Evolutionary conservation across 2,329 filamentous ascomycete genomes (phyloP).

Genomic region (Epichloe typhina): DNA sequence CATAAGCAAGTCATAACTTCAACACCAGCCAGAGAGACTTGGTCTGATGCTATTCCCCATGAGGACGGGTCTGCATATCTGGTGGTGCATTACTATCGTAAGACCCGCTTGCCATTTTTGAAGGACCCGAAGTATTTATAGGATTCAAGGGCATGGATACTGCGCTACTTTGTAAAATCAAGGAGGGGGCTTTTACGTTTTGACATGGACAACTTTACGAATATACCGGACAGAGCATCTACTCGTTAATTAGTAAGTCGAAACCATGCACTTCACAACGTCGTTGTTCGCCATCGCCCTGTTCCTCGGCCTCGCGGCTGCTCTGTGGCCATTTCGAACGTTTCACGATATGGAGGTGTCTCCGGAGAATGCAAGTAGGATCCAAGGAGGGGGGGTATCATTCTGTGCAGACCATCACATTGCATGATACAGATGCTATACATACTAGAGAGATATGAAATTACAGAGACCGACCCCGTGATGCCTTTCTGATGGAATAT

Average conservation of each 20-base stretch:
- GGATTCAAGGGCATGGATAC: not conserved
- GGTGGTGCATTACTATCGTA: no score
- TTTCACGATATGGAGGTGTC: not conserved
- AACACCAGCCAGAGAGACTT: no score
- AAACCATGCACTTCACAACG: not conserved
- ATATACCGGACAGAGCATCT: not conserved
- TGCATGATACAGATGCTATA: not conserved
- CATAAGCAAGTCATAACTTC: no score
- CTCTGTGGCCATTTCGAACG: not conserved
- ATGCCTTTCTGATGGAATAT: not conserved
- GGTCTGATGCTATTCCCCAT: no score
- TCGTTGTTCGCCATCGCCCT: not conserved
- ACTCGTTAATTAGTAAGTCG: not conserved
- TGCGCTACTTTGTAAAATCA: not conserved
- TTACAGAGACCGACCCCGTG: not conserved
- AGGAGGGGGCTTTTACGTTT: not conserved
- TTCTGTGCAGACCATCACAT: not conserved
- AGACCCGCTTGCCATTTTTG: not conserved
- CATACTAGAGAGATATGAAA: not conserved
- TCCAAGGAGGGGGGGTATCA: no score
- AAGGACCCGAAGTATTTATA: not conserved
- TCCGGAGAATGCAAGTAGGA: no score
- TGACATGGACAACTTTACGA: not conserved
- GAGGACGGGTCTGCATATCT: no score
- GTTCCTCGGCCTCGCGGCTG: not conserved